Conservation (phyloP, 768 basidiomycete genomes). For the Thelephora ganbajun region DNA sequence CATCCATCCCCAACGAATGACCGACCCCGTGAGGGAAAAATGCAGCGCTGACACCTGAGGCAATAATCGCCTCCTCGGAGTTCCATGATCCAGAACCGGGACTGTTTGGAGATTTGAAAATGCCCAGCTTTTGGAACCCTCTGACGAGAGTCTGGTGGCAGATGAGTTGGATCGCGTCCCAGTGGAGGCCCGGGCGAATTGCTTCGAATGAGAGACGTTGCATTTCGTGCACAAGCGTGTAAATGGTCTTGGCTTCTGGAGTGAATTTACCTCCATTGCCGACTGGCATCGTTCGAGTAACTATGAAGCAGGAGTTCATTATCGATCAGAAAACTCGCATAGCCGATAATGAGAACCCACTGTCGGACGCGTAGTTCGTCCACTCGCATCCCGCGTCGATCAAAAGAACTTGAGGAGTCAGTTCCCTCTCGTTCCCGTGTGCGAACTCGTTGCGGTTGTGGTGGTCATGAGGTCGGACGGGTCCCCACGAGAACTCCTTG, state of each 20-base stretch:
- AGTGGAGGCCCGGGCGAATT: slow-evolving; percentile 69
- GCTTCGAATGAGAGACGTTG: slow-evolving; percentile 67
- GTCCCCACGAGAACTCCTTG: slow-evolving; percentile 76
- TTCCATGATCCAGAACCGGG: slow-evolving; percentile 39
- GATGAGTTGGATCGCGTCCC: slow-evolving; percentile 77
- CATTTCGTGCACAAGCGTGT: slow-evolving; percentile 82
- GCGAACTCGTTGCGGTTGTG: slow-evolving; percentile 35
- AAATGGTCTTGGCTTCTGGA: slow-evolving; percentile 66
- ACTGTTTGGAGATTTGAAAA: slow-evolving; percentile 53
- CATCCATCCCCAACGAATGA: slow-evolving; percentile 86
- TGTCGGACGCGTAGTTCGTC: slow-evolving; percentile 51
- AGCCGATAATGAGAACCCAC: slow-evolving; percentile 18
- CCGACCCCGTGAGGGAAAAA: slow-evolving; percentile 95
- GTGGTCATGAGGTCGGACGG: slow-evolving; percentile 41
- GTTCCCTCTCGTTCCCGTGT: slow-evolving; percentile 23
- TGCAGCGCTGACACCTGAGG: slow-evolving; percentile 62
- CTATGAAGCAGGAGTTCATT: slow-evolving; percentile 8
- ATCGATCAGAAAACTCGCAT: slow-evolving; percentile 16
- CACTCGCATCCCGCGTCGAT: slow-evolving; percentile 96
- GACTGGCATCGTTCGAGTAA: slow-evolving; percentile 75
- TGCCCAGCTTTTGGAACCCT: slow-evolving; percentile 72
- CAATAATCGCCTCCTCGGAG: slow-evolving; percentile 54
- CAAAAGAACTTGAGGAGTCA: slow-evolving; percentile 62
- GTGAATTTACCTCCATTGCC: slow-evolving; percentile 90
- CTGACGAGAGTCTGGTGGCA: slow-evolving; percentile 74